phyloP scores from a whole-genome alignment of 148 eudicot species.

The Beta vulgaris region DNA sequence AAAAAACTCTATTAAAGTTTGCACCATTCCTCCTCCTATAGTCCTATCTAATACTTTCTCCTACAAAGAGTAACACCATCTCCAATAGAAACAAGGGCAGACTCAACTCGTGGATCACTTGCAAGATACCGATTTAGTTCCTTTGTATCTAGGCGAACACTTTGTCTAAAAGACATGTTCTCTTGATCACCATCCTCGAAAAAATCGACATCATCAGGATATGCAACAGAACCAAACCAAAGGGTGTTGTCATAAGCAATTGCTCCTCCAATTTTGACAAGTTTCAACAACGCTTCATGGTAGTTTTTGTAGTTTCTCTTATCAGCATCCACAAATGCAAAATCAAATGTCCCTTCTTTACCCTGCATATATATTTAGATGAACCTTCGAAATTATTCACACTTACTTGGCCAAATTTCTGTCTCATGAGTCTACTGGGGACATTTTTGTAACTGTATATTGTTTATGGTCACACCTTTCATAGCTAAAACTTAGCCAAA shows the following conservation, averaged over 20 bases:
- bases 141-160: background rate
- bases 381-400: background rate
- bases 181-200: slow-evolving; percentile 6
- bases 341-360: slow-evolving; percentile 28
- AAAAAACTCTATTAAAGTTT: no score
- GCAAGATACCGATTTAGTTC: slow-evolving; percentile 36
- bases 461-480: no score
- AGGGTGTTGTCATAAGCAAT: slow-evolving; percentile 45
- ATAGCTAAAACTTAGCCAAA: no score
- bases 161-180: background rate
- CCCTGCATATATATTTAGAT: slow-evolving; percentile 15
- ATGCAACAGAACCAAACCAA: slow-evolving; percentile 50
- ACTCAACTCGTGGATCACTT: slow-evolving; percentile 38
- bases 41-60: slow-evolving; percentile 27
- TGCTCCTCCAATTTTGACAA: slow-evolving; percentile 32
- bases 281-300: slow-evolving; percentile 27
- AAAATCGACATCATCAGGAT: slow-evolving; percentile 28
- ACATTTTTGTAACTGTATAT: no score
- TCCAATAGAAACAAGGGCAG: slow-evolving; percentile 39
- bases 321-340: slow-evolving; percentile 34
- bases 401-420: no score
- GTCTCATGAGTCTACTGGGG: no score
- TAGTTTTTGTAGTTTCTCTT: slow-evolving; percentile 24
- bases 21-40: no score
- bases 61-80: slow-evolving; percentile 52